Evolutionary conservation across 2,329 filamentous ascomycete species (phyloP).

Genomic region (Ophiocordyceps camponoti-rufipedis): DNA sequence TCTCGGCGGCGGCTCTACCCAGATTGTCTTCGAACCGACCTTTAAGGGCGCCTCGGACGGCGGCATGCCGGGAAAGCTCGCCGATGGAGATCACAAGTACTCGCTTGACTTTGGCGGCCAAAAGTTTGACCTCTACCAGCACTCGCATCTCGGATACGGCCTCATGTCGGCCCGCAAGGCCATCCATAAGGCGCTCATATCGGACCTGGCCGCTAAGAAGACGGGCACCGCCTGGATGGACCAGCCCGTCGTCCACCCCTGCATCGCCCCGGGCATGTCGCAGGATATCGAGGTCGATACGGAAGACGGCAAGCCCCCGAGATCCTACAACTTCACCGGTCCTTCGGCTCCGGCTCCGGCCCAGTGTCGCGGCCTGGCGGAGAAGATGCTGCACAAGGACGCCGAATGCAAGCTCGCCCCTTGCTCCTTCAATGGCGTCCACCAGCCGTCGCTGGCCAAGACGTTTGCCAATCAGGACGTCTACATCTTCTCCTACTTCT

Average conservation of each 20-base stretch:
- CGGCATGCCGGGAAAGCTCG: conserved; percentile 71
- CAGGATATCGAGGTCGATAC: conserved; percentile 58
- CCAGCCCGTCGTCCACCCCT: conserved; percentile 62
- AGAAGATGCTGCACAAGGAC: conserved; percentile 83
- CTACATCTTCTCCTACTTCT: conserved; percentile 97
- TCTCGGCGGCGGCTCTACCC: conserved; percentile 88
- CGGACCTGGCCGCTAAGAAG: conserved; percentile 48
- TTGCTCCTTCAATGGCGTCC: conserved; percentile 96
- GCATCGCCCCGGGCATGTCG: conserved; percentile 64
- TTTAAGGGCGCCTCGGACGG: conserved; percentile 57
- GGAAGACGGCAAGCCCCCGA: conserved; percentile 37
- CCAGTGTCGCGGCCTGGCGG: conserved; percentile 77
- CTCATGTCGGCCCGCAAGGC: conserved; percentile 87
- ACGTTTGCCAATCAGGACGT: conserved; percentile 85
- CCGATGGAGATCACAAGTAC: conserved; percentile 92
- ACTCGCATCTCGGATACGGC: conserved; percentile 93
- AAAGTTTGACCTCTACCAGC: conserved; percentile 86
- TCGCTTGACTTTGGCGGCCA: conserved; percentile 76
- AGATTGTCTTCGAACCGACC: conserved; percentile 95
- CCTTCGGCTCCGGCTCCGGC: conserved; percentile 57
- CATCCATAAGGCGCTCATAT: conserved; percentile 59
- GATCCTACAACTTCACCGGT: conserved; percentile 75
- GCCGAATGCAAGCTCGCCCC: conserved; percentile 63
- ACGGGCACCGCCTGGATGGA: conserved; percentile 48
- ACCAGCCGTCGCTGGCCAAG: conserved; percentile 82